These are phyloP conservation scores for Bondarzewia mesenterica DNA, from an alignment of 1,284 basidiomycete species.

Conservation along the genomic window DNA sequence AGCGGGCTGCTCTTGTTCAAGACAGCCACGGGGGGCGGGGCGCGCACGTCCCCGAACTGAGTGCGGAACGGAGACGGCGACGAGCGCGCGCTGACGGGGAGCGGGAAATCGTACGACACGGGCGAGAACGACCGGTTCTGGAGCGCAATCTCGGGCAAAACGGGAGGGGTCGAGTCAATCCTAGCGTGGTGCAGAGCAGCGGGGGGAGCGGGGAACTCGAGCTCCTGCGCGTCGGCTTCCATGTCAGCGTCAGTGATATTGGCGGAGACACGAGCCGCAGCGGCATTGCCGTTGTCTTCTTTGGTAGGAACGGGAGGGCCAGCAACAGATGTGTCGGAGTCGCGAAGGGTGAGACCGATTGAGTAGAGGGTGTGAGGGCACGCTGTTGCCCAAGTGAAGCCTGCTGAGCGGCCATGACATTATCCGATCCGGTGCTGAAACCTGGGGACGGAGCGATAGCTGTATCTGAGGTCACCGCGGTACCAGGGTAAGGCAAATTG, in stretches of 20 bases:
- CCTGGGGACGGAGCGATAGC: background rate
- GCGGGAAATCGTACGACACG: constrained; percentile 26
- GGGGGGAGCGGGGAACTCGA: constrained; percentile 34
- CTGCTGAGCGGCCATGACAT: background rate
- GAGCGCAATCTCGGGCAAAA: constrained; percentile 41
- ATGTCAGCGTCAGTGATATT: constrained; percentile 12
- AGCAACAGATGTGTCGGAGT: constrained; percentile 10
- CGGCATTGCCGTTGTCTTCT: background rate
- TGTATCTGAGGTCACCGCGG: background rate
- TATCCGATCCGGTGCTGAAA: background rate
- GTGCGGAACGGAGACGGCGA: constrained; percentile 19
- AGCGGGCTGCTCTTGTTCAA: constrained; percentile 16
- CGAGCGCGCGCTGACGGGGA: constrained; percentile 12
- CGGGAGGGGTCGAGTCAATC: constrained; percentile 41
- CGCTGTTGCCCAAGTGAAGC: background rate
- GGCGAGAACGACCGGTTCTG: constrained; percentile 27
- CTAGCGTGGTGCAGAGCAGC: constrained; percentile 30
- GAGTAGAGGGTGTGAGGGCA: constrained; percentile 5
- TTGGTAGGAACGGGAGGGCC: background rate
- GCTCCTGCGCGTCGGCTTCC: constrained; percentile 17
- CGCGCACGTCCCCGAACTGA: constrained; percentile 15
- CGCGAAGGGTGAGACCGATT: constrained; percentile 19
- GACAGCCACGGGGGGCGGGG: constrained; percentile 15
- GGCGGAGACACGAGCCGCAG: too few relatives aligned
- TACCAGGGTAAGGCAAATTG: constrained; percentile 10